Evolutionary conservation across 495 filamentous ascomycete species (phyloP).

Genomic region (Penicillium canescens): DNA sequence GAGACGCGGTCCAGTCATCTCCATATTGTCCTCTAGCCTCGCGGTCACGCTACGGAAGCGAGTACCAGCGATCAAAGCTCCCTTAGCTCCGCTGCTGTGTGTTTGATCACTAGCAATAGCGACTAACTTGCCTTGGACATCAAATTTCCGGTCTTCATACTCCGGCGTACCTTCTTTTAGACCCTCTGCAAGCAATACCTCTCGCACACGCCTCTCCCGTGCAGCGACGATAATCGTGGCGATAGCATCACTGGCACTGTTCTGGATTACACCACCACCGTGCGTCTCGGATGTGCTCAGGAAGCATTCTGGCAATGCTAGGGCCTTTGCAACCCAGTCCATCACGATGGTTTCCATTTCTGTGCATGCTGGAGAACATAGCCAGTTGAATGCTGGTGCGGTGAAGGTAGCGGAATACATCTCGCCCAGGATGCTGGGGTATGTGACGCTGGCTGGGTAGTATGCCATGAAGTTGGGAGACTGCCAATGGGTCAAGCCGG

Average conservation of each 20-base stretch:
- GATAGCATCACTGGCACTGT: constrained; percentile 86
- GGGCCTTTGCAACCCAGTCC: constrained; percentile 82
- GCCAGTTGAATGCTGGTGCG: constrained; percentile 95
- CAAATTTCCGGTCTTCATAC: constrained; percentile 60
- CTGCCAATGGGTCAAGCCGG: constrained; percentile 95
- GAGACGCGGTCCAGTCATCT: constrained; percentile 67
- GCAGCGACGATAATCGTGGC: constrained; percentile 88
- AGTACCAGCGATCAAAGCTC: constrained; percentile 80
- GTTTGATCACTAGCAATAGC: constrained; percentile 78
- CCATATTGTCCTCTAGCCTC: constrained; percentile 59
- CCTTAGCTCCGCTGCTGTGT: constrained; percentile 85
- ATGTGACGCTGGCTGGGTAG: constrained; percentile 82
- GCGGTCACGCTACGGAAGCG: constrained; percentile 70
- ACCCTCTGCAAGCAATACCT: constrained; percentile 50
- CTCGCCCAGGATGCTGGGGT: constrained; percentile 88
- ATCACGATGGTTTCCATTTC: constrained; percentile 93
- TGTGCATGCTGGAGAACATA: constrained; percentile 92
- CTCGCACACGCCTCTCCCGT: constrained; percentile 69
- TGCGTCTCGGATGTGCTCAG: constrained; percentile 69
- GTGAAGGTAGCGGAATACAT: constrained; percentile 89
- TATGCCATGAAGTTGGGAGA: constrained; percentile 96
- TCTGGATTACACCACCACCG: constrained; percentile 93
- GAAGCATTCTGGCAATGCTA: constrained; percentile 74
- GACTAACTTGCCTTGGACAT: constrained; percentile 69
- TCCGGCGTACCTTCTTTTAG: constrained; percentile 47